Evolutionary conservation across 2,329 filamentous ascomycete genomes (phyloP).

Genomic region (Bipolaris bicolor): DNA sequence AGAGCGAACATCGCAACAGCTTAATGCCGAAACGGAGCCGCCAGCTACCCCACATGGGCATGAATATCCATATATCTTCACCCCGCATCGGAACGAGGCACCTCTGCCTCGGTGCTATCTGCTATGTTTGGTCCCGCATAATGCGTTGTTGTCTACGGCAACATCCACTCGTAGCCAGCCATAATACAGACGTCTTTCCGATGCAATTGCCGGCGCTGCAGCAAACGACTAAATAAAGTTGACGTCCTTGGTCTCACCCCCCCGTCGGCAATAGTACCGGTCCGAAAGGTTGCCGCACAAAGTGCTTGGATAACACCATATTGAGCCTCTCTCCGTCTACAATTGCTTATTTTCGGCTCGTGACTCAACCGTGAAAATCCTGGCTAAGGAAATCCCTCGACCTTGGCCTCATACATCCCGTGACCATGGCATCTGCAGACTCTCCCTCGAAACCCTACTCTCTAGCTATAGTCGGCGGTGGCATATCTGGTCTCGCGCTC

Average conservation of each 20-base stretch:
- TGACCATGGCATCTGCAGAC: slow-evolving; percentile 26
- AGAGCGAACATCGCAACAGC: too few relatives aligned
- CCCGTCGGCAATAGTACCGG: background rate
- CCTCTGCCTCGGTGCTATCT: background rate
- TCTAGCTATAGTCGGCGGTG: slow-evolving; percentile 65
- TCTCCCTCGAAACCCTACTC: slow-evolving; percentile 47
- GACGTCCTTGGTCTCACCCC: background rate
- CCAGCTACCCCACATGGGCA: slow-evolving; percentile 4
- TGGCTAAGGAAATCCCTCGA: background rate
- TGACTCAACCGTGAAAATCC: background rate
- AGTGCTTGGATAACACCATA: background rate
- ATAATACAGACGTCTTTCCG: background rate
- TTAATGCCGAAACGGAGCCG: too few relatives aligned
- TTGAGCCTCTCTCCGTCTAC: background rate
- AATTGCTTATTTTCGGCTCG: background rate
- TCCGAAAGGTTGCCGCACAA: slow-evolving; percentile 9
- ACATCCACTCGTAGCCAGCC: background rate
- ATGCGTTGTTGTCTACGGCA: background rate
- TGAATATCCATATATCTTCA: background rate
- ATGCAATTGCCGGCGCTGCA: background rate
- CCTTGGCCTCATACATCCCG: background rate
- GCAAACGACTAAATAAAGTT: background rate
- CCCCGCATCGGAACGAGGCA: slow-evolving; percentile 1
- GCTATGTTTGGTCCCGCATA: background rate
- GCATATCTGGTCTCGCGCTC: slow-evolving; percentile 63